phyloP scores from a whole-genome alignment of 164 flowering plant species.

The Annona cherimola region DNA sequence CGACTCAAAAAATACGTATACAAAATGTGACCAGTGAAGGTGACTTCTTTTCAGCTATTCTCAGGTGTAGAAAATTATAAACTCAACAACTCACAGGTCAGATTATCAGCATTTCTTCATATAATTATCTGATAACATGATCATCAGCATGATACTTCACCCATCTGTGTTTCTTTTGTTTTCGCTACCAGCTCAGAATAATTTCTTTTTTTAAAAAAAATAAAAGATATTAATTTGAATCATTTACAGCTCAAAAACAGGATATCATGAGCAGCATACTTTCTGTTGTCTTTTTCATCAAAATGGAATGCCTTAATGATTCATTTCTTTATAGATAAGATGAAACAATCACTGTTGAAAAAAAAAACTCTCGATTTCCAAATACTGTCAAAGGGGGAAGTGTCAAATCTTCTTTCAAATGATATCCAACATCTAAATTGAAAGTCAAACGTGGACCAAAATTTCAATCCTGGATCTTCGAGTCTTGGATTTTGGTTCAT shows the following conservation, averaged over 20 bases:
- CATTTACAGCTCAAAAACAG: not conserved
- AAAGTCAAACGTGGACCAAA: not conserved
- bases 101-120: not conserved
- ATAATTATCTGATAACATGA: not conserved
- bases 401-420: not conserved
- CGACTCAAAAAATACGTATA: not conserved
- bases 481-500: not conserved
- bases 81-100: too few species aligned
- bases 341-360: too few species aligned
- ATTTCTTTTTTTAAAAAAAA: too few species aligned
- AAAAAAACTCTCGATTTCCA: not conserved
- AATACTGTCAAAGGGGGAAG: not conserved
- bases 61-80: too few species aligned
- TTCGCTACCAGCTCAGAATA: not conserved
- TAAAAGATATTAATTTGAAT: too few species aligned
- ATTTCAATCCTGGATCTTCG: not conserved
- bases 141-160: not conserved
- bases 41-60: too few species aligned
- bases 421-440: not conserved
- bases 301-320: not conserved
- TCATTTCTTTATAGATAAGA: not conserved
- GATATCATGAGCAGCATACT: too few species aligned
- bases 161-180: not conserved
- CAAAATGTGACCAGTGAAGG: too few species aligned
- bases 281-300: not conserved